Evolutionary conservation across 2,329 filamentous ascomycete species (phyloP).

Genomic region (Penicillium sclerotiorum): DNA sequence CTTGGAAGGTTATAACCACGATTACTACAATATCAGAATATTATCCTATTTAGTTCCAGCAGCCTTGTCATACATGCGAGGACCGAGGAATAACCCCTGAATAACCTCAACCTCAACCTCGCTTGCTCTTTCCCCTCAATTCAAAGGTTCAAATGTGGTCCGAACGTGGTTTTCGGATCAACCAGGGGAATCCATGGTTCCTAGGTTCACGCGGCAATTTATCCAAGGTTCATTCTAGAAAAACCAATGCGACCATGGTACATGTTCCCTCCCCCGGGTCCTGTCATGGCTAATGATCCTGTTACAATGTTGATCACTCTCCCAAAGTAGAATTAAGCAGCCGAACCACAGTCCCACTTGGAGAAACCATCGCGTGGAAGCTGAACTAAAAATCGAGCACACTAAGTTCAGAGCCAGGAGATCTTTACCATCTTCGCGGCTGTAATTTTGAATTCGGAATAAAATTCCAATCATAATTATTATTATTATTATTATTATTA

Average conservation of each 20-base stretch:
- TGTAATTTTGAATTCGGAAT: too few relatives aligned
- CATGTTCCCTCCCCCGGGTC: too few relatives aligned
- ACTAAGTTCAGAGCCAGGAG: too few relatives aligned
- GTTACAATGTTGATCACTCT: slow-evolving; percentile 7
- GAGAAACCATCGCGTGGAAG: not conserved
- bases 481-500: too few relatives aligned
- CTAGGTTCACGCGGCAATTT: not conserved
- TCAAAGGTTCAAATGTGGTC: slow-evolving; percentile 8
- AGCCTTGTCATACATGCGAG: too few relatives aligned
- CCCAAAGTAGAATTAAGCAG: not conserved
- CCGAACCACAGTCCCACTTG: not conserved
- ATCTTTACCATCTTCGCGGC: too few relatives aligned
- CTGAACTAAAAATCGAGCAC: not conserved
- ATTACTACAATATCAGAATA: too few relatives aligned
- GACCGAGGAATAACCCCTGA: not conserved
- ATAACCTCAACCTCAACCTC: not conserved
- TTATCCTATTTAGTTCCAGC: too few relatives aligned
- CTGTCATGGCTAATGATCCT: slow-evolving; percentile 18
- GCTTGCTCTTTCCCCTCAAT: not conserved
- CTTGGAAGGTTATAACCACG: too few relatives aligned
- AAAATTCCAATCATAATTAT: too few relatives aligned
- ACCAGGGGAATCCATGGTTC: slow-evolving; percentile 3
- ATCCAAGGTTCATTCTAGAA: slow-evolving; percentile 7
- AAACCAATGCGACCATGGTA: slow-evolving; percentile 12
- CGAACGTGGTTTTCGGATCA: slow-evolving; percentile 14